Base-by-base conservation (phyloP, 371 early-diverging fungal species). In the Phascolomyces articulosus region DNA sequence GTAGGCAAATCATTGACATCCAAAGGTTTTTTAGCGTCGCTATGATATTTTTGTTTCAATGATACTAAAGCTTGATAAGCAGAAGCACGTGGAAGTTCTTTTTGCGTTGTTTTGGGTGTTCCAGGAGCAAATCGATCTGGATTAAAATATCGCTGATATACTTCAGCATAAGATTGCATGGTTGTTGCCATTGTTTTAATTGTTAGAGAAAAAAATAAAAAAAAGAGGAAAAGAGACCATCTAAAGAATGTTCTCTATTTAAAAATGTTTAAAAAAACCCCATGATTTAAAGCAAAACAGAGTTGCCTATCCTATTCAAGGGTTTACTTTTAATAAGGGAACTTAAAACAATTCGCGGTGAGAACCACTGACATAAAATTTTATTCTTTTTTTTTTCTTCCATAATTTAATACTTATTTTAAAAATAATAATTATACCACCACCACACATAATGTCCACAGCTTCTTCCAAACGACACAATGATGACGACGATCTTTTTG, bases 371-470 rank as follows among this genome's bases (percentile, higher is more conserved):
- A n/a, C n/a, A 13, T 44, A 44, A 44, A 8, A 18, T 44, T 1
- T 13, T 7, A n/a, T 44, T 44, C 16, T 78, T 82, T 55, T 75
- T 80, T 64, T 80, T 88, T 48, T 82, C 87, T 51, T 88, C 90
- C 0, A 90, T 90, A 1, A 48, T n/a, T n/a, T n/a, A n/a, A n/a
- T n/a, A n/a, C n/a, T n/a, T n/a, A n/a, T n/a, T n/a, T n/a, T n/a
- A n/a, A n/a, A n/a, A n/a, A n/a, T n/a, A n/a, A n/a, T n/a, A n/a
- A n/a, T n/a, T n/a, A n/a, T n/a, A n/a, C n/a, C n/a, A n/a, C n/a
- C n/a, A n/a, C n/a, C n/a, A n/a, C n/a, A n/a, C n/a, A n/a, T n/a
- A n/a, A n/a, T n/a, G n/a, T n/a, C n/a, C n/a, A 59, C 84, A 23
- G 58, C 84, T 20, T 65, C 78, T 31, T 81, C 78, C 49, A 68